Conservation (phyloP, 139 green algal species). For the Coelastrella sp. region DNA sequence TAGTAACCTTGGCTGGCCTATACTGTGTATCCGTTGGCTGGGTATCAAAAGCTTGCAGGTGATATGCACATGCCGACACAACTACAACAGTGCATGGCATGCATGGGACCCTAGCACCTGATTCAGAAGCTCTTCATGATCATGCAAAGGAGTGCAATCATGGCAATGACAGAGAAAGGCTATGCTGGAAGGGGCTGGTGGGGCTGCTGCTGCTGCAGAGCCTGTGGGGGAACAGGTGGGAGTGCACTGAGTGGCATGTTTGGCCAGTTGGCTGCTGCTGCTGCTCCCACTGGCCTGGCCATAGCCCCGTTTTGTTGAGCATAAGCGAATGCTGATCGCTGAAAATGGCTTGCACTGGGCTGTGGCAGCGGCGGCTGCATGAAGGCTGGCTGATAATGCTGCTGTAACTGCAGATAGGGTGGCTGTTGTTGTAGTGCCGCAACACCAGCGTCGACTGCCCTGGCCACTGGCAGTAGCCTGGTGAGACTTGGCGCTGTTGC, state of each 20-base stretch:
- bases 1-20: too few species aligned
- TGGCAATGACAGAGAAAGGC: too few species aligned
- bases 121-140: too few species aligned
- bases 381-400: neutral
- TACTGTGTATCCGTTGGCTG: too few species aligned
- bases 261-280: constrained; percentile 13
- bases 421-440: neutral
- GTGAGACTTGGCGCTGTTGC: neutral
- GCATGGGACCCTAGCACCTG: too few species aligned
- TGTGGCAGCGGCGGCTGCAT: neutral
- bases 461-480: neutral
- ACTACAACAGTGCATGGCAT: too few species aligned
- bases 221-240: neutral
- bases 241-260: constrained; percentile 5
- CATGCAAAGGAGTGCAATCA: too few species aligned
- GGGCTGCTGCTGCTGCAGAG: constrained; percentile 5
- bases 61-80: too few species aligned
- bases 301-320: neutral
- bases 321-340: neutral
- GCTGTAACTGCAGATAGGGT: neutral
- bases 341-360: neutral
- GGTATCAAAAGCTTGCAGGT: too few species aligned
- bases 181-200: neutral
- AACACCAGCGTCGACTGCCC: neutral
- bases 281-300: neutral